phyloP scores from a whole-genome alignment of 345 rosid species.

The Salix koriyanagi region DNA sequence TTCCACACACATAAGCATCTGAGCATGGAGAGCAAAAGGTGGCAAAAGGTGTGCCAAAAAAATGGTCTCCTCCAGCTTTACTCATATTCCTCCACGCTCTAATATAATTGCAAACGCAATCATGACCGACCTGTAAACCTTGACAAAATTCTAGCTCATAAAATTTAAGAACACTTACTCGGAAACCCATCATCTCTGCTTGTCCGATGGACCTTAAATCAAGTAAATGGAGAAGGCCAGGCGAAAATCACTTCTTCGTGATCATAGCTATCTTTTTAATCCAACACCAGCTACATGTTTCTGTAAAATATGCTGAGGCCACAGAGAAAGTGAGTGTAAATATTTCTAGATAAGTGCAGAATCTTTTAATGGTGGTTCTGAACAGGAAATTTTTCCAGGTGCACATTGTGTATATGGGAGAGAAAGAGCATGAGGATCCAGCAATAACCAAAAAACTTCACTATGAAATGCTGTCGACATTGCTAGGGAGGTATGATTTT shows the following conservation, averaged over 20 bases:
- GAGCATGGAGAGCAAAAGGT: slow-evolving; percentile 6
- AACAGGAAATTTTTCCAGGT: slow-evolving; percentile 16
- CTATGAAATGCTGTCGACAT: slow-evolving; percentile 29
- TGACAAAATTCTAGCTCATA: background rate
- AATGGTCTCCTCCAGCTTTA: background rate
- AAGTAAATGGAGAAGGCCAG: background rate
- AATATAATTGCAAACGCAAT: background rate
- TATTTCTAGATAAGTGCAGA: background rate
- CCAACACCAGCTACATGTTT: slow-evolving; percentile 5
- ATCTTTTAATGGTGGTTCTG: background rate
- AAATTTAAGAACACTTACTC: background rate
- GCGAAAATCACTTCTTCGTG: background rate
- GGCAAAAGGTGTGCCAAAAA: background rate
- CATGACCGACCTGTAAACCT: slow-evolving; percentile 1
- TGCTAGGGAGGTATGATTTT: slow-evolving; percentile 37
- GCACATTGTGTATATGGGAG: slow-evolving; percentile 48
- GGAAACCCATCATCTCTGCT: background rate
- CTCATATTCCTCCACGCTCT: background rate
- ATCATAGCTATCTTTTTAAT: slow-evolving; percentile 9
- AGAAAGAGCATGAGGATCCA: slow-evolving; percentile 39
- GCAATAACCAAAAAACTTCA: slow-evolving; percentile 28
- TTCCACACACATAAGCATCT: too few species aligned
- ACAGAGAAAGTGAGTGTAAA: slow-evolving; percentile 11
- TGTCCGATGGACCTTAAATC: slow-evolving; percentile 2
- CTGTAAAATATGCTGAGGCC: slow-evolving; percentile 9